Evolutionary conservation across 306 rosid genomes (phyloP).

Genomic region (Canavalia ensiformis): DNA sequence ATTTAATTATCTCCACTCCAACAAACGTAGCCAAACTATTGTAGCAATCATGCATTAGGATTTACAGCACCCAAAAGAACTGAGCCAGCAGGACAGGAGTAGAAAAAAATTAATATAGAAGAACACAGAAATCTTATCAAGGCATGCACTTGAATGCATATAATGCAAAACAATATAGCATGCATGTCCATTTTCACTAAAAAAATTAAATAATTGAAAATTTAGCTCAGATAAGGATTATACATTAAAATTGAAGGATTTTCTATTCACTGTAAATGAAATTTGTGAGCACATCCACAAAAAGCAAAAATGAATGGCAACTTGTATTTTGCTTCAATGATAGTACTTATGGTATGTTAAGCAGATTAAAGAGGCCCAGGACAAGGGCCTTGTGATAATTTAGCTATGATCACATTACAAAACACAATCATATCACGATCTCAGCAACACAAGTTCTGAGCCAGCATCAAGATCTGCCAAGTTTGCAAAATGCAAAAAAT

Average conservation of each 20-base stretch:
- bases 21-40: not conserved
- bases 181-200: not conserved
- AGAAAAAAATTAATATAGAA: not conserved
- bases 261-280: not conserved
- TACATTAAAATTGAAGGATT: not conserved
- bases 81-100: not conserved
- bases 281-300: not conserved
- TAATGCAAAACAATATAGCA: not conserved
- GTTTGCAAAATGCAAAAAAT: not conserved
- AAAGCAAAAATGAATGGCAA: not conserved
- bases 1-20: not conserved
- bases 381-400: not conserved
- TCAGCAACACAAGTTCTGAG: constrained; percentile 2
- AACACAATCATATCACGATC: not conserved
- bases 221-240: not conserved
- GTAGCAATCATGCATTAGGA: not conserved
- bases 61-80: not conserved
- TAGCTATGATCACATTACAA: not conserved
- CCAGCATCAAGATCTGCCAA: not conserved
- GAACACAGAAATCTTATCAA: not conserved
- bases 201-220: not conserved
- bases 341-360: not conserved
- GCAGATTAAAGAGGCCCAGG: not conserved
- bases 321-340: not conserved
- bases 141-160: not conserved